Evolutionary conservation across 139 green algal genomes (phyloP).

Genomic region (Auxenochlorella protothecoides): DNA sequence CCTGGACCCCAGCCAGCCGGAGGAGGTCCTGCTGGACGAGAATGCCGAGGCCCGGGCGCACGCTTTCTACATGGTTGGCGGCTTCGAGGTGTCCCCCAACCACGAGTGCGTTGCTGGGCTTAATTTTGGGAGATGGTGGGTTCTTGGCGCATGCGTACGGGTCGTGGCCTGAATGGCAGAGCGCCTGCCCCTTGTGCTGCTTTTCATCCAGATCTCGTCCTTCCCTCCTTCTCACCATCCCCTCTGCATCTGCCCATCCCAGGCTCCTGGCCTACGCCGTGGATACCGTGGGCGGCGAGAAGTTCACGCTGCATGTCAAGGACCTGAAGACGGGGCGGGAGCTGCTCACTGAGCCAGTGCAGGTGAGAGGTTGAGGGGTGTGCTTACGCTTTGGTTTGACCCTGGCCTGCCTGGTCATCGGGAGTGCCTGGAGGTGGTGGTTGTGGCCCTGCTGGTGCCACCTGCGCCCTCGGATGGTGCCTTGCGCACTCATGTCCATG

Average conservation of each 20-base stretch:
- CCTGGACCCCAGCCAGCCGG: constrained; percentile 22
- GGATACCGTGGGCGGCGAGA: constrained; percentile 71
- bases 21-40: constrained; percentile 59
- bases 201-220: no score
- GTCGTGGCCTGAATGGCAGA: no score
- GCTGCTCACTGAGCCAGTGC: constrained; percentile 48
- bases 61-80: constrained; percentile 44
- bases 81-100: constrained; percentile 39
- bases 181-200: no score
- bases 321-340: constrained; percentile 40
- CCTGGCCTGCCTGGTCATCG: no score
- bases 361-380: neutral
- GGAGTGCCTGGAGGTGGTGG: no score
- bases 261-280: constrained; percentile 55
- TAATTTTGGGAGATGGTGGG: no score
- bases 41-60: constrained; percentile 39
- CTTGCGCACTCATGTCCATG: no score
- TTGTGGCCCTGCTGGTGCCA: no score
- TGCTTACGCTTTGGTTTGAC: no score
- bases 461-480: no score
- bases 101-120: constrained; percentile 28
- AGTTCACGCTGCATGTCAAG: constrained; percentile 72
- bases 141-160: no score
- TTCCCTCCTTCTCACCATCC: no score
- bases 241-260: constrained; percentile 37